A percentile compares a stretch with the other conserved stretches of the same genome.
These are phyloP conservation scores for Aurantiochytrium sp. DNA, from an alignment of 108 stramenopile species.

Conservation along the genomic window DNA sequence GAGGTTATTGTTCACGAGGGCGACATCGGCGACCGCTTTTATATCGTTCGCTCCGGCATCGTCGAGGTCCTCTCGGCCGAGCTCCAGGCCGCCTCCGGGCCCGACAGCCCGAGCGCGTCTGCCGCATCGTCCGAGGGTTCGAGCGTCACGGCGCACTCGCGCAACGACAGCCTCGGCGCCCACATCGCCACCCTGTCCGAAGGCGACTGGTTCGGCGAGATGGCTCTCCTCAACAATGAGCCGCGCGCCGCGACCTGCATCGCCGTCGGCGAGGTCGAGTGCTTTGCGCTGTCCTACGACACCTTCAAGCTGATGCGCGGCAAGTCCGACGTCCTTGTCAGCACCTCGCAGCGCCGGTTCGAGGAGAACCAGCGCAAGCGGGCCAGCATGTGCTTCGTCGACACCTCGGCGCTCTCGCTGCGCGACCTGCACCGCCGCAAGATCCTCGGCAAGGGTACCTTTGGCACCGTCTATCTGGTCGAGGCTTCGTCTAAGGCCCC, in stretches of 20 bases:
- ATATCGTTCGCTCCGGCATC: background rate
- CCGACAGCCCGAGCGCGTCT: background rate
- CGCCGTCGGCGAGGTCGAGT: slow-evolving; percentile 27
- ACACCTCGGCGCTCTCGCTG: background rate
- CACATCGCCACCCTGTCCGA: slow-evolving; percentile 48
- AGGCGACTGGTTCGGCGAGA: slow-evolving; percentile 66
- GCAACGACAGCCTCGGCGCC: background rate
- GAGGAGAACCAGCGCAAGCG: slow-evolving; percentile 5
- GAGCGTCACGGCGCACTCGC: background rate
- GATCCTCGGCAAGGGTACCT: slow-evolving; percentile 83
- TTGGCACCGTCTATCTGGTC: slow-evolving; percentile 87
- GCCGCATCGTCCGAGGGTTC: background rate
- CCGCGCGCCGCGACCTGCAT: slow-evolving; percentile 57
- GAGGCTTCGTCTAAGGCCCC: slow-evolving; percentile 51
- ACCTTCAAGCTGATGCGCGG: slow-evolving; percentile 14
- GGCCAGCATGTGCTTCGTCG: background rate
- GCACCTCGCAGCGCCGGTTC: background rate
- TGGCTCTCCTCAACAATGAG: slow-evolving; percentile 64
- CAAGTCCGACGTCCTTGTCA: slow-evolving; percentile 12
- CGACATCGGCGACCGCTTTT: slow-evolving; percentile 15
- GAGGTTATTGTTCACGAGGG: slow-evolving; percentile 7
- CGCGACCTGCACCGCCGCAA: slow-evolving; percentile 53
- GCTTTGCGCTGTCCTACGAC: slow-evolving; percentile 7
- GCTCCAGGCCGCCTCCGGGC: background rate
- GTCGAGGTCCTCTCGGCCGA: slow-evolving; percentile 23